These are phyloP conservation scores for Neoascochyta sp. DNA, from an alignment of 2,329 filamentous ascomycete species.

Conservation along the genomic window DNA sequence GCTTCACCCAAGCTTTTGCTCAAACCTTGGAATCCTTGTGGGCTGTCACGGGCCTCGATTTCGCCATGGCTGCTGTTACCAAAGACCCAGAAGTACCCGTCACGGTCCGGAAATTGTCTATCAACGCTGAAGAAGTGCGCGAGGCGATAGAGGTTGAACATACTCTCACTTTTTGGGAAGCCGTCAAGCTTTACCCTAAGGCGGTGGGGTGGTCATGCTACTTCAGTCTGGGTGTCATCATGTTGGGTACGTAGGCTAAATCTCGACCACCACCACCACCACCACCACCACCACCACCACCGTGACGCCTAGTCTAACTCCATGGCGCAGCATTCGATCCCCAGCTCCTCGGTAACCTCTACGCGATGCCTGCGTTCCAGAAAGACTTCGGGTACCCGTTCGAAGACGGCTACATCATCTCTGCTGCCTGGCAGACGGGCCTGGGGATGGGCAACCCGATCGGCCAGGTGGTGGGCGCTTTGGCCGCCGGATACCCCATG, in stretches of 20 bases:
- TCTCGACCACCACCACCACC: not conserved
- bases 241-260: constrained; percentile 45
- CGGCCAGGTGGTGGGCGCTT: constrained; percentile 55
- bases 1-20: too few relatives aligned
- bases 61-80: constrained; percentile 2
- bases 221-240: constrained; percentile 59
- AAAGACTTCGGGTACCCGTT: constrained; percentile 51
- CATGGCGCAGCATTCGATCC: constrained; percentile 53
- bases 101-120: constrained; percentile 5
- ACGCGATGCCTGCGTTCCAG: constrained; percentile 56
- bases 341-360: constrained; percentile 61
- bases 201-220: constrained; percentile 56
- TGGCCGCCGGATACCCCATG: constrained; percentile 38
- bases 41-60: too few relatives aligned
- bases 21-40: too few relatives aligned
- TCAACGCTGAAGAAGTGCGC: constrained; percentile 25
- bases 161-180: constrained; percentile 34
- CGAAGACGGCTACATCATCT: constrained; percentile 29
- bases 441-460: constrained; percentile 52
- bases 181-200: constrained; percentile 45
- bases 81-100: constrained; percentile 6
- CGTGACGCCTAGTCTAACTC: too few relatives aligned
- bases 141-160: constrained; percentile 37
- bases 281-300: not conserved
- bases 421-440: constrained; percentile 40